Conservation (phyloP, 1,139 yeast species). For the Debaryomyces robertsiae region DNA sequence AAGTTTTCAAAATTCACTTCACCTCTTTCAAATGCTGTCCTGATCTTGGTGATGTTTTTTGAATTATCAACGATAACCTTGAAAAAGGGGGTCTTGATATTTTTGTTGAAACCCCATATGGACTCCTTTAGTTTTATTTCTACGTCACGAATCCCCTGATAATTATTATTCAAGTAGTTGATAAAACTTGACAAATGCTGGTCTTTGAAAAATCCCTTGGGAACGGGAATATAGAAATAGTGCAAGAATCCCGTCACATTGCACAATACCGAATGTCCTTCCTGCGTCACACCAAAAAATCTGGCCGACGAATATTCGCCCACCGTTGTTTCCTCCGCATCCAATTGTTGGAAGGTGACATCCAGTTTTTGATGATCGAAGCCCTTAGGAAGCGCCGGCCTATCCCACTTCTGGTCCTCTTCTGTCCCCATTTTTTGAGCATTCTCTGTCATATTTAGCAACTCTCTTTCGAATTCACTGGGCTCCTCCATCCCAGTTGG, state of each 20-base stretch:
- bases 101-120: constrained; percentile 92
- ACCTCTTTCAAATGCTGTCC: constrained; percentile 85
- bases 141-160: constrained; percentile 60
- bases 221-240: constrained; percentile 91
- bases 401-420: constrained; percentile 62
- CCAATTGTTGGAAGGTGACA: constrained; percentile 85
- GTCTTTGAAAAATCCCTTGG: constrained; percentile 66
- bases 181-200: constrained; percentile 54
- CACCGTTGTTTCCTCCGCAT: constrained; percentile 79
- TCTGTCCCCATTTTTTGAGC: constrained; percentile 26
- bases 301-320: constrained; percentile 68
- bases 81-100: constrained; percentile 75
- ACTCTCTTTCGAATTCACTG: constrained; percentile 66
- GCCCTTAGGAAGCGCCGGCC: constrained; percentile 54
- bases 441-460: constrained; percentile 57
- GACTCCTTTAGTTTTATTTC: constrained; percentile 76
- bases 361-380: constrained; percentile 54
- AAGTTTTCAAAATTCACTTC: constrained; percentile 65
- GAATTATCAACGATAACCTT: constrained; percentile 71
- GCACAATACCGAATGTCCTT: constrained; percentile 87
- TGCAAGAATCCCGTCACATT: constrained; percentile 88
- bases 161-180: constrained; percentile 50
- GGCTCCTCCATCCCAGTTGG: constrained; percentile 48
- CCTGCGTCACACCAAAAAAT: constrained; percentile 88
- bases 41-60: constrained; percentile 60